These are phyloP conservation scores for Erigeron philadelphicus DNA, from an alignment of 140 eudicot species.

Conservation along the genomic window DNA sequence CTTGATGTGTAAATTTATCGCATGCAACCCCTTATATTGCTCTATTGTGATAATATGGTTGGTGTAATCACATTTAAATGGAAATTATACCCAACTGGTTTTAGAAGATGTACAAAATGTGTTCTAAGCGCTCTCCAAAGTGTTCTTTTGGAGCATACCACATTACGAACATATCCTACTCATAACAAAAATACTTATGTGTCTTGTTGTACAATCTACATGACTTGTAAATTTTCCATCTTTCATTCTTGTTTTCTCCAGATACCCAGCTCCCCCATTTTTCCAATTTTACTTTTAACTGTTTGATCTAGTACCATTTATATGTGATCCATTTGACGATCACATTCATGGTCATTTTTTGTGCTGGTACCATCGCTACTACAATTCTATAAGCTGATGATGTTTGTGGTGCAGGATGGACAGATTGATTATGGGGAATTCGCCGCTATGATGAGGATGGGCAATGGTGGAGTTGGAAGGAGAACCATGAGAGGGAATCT, in stretches of 20 bases:
- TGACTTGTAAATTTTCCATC: not conserved
- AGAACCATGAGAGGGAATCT: constrained; percentile 69
- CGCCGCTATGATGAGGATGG: constrained; percentile 97
- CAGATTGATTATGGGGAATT: constrained; percentile 93
- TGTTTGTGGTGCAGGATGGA: constrained; percentile 59
- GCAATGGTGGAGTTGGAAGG: constrained; percentile 80
- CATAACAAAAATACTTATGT: not conserved
- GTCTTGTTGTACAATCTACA: not conserved
- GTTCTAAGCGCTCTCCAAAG: no score
- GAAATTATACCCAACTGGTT: no score
- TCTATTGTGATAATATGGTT: no score
- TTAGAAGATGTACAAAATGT: no score
- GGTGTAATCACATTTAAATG: no score
- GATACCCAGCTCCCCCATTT: not conserved
- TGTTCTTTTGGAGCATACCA: no score
- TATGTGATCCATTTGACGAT: no score
- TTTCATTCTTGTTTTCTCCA: not conserved
- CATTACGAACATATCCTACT: no score
- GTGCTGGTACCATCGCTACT: not conserved
- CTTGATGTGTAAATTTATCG: no score
- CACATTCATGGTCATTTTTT: no score
- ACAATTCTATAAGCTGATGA: not conserved
- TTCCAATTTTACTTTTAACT: not conserved
- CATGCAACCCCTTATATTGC: no score
- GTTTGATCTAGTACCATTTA: not conserved